Base-by-base conservation (phyloP, 1,284 basidiomycete species). In the Rugiboletus extremiorientalis region DNA sequence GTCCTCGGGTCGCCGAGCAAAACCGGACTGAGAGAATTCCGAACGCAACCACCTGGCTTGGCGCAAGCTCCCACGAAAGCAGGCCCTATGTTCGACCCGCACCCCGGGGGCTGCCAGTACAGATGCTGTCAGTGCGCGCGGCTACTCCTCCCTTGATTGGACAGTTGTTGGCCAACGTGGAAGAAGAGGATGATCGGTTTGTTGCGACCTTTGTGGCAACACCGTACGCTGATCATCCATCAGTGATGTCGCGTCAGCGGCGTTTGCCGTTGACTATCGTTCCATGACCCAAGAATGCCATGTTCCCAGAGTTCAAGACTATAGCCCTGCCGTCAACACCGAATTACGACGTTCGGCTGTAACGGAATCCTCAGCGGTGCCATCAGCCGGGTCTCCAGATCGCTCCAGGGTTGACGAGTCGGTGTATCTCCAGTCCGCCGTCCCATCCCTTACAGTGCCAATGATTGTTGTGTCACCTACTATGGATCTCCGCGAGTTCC, bases 51-150 rank as follows among this genome's bases (percentile, higher is more conserved):
- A 16, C 50, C 3, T 23, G 42, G 50, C 16, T 42, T 34, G 38
- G 55, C n/a, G 27, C 37, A 28, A 38, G 60, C 14, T 55, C 52
- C 34, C 63, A 64, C 25, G 58, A 64, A 46, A 37, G 41, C 22
- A 65, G 47, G 22, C 54, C 58, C 7, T 57, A 64, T 47, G 50
- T 7, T 48, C 57, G 46, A 31, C 40, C 55, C 18, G 12, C 33
- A 0, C n/a, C 42, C 28, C 52, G 15, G 14, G 52, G 48, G 1
- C 8, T 27, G 3, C 25, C 41, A 1, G 15, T 50, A 14, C 53
- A 50, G 16, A 43, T 25, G 25, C n/a, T 16, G 8, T 25, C 33
- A 6, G 36, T 34, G 8, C 50, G 20, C 18, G 6, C n/a, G 30
- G 25, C 28, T 16, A 18, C 63, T 48, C 25, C n/a, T 28, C 11